These are phyloP conservation scores for Lyophyllum semitale DNA, from an alignment of 768 basidiomycete genomes.

Conservation along the genomic window DNA sequence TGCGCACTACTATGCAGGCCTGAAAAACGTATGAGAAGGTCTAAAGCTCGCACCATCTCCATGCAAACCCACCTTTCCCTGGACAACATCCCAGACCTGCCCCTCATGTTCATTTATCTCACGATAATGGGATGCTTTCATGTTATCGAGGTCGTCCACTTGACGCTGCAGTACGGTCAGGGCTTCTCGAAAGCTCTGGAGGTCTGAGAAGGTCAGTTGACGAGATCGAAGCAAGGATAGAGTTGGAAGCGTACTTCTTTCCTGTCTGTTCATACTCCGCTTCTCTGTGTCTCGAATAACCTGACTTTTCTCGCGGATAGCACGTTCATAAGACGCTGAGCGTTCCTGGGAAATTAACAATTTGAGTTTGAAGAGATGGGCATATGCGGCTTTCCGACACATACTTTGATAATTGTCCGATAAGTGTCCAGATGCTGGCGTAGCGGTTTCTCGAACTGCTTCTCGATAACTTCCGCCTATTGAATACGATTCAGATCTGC, in stretches of 20 bases:
- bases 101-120: slow-evolving; percentile 92
- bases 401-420: slow-evolving; percentile 67
- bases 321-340: slow-evolving; percentile 79
- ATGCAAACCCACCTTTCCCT: slow-evolving; percentile 65
- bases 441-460: slow-evolving; percentile 87
- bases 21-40: slow-evolving; percentile 26
- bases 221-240: not conserved
- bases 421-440: slow-evolving; percentile 85
- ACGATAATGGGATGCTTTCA: slow-evolving; percentile 84
- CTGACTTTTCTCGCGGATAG: slow-evolving; percentile 80
- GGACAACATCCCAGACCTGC: slow-evolving; percentile 92
- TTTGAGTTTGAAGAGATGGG: not conserved
- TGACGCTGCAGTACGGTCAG: slow-evolving; percentile 80
- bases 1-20: slow-evolving; percentile 83
- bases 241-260: slow-evolving; percentile 63
- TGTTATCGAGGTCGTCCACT: slow-evolving; percentile 87
- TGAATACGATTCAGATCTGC: slow-evolving; percentile 7
- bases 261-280: slow-evolving; percentile 81
- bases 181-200: slow-evolving; percentile 87
- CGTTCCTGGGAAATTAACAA: slow-evolving; percentile 60
- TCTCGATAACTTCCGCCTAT: slow-evolving; percentile 84
- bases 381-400: slow-evolving; percentile 12
- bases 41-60: slow-evolving; percentile 1
- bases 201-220: slow-evolving; percentile 49
- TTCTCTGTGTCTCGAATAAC: slow-evolving; percentile 85